Evolutionary conservation across 202 grass and related monocot species (phyloP).

Genomic region (Zoysia matrella): DNA sequence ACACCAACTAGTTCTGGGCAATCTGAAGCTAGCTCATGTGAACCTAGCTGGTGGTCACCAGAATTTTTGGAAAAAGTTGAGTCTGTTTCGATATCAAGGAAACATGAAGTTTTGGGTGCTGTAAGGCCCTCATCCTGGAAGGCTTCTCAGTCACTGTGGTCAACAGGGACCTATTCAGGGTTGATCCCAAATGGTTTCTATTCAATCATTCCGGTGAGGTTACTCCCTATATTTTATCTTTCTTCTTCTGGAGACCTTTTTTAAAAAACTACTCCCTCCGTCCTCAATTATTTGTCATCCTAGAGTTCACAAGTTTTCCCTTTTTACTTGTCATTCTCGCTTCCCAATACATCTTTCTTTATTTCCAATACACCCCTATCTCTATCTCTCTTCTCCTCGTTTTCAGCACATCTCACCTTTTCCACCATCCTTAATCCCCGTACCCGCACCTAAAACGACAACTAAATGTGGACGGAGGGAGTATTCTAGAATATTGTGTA

Average conservation of each 20-base stretch:
- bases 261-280: background rate
- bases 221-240: constrained; percentile 18
- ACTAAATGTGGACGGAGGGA: too few relatives aligned
- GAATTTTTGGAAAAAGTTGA: constrained; percentile 83
- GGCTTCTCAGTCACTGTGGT: constrained; percentile 96
- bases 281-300: too few relatives aligned
- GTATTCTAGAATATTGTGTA: constrained; percentile 4
- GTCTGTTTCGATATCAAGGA: constrained; percentile 71
- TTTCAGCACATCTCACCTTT: too few relatives aligned
- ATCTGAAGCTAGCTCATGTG: constrained; percentile 70
- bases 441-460: too few relatives aligned
- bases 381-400: too few relatives aligned
- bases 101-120: constrained; percentile 54
- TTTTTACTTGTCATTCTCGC: too few relatives aligned
- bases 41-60: constrained; percentile 80
- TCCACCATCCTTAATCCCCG: too few relatives aligned
- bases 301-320: too few relatives aligned
- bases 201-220: constrained; percentile 92
- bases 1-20: constrained; percentile 61
- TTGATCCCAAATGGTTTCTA: constrained; percentile 97
- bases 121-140: constrained; percentile 62
- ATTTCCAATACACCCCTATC: too few relatives aligned
- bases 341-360: too few relatives aligned
- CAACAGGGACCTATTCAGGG: constrained; percentile 78
- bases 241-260: constrained; percentile 16